These are phyloP conservation scores for Monotropa hypopitys DNA, from an alignment of 179 eudicot genomes.

Conservation along the genomic window DNA sequence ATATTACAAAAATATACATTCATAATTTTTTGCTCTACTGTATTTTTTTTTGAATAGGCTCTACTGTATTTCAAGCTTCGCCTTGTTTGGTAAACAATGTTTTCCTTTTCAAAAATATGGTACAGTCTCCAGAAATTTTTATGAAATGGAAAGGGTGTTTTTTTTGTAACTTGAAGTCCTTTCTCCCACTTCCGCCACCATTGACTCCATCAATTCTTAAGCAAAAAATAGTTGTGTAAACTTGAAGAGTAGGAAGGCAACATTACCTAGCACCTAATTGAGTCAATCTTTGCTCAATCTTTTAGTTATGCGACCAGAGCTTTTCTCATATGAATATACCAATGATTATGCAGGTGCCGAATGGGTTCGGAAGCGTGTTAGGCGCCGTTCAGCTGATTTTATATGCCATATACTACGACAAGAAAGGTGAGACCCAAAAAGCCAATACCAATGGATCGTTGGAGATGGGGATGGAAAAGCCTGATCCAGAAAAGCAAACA, in stretches of 20 bases:
- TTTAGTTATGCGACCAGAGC: too few species aligned
- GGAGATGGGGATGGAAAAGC: slow-evolving; percentile 15
- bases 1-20: too few species aligned
- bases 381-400: slow-evolving; percentile 56
- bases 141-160: neutral
- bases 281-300: too few species aligned
- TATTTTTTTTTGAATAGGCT: too few species aligned
- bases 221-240: too few species aligned
- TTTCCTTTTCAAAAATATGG: neutral
- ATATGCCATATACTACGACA: slow-evolving; percentile 46
- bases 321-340: too few species aligned
- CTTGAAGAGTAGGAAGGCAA: too few species aligned
- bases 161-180: too few species aligned
- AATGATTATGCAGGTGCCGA: slow-evolving; percentile 36
- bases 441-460: neutral
- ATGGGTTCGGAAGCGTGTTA: slow-evolving; percentile 51
- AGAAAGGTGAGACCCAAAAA: slow-evolving; percentile 18
- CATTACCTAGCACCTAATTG: too few species aligned
- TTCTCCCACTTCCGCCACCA: too few species aligned
- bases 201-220: too few species aligned
- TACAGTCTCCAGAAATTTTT: neutral
- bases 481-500: neutral
- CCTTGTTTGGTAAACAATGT: neutral
- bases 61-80: neutral
- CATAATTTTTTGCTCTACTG: too few species aligned